These are phyloP conservation scores for Botrytis byssoidea DNA, from an alignment of 2,329 filamentous ascomycete species.

Conservation along the genomic window DNA sequence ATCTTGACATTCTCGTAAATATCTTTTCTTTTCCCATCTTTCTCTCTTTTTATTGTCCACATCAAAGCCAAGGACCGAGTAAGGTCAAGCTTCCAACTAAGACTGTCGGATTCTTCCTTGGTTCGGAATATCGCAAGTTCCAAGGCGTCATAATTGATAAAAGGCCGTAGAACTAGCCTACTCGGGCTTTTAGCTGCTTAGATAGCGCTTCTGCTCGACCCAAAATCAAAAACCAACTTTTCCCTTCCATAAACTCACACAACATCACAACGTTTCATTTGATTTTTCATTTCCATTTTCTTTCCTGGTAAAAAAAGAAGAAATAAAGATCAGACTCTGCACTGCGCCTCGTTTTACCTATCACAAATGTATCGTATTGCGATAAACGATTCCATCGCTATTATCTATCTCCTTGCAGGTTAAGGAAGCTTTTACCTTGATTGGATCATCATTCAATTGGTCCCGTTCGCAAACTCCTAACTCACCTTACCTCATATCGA, in stretches of 20 bases:
- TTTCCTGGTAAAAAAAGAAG: neutral
- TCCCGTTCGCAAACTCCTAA: neutral
- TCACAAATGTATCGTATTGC: constrained; percentile 10
- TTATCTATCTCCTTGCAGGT: constrained; percentile 15
- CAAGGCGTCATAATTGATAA: neutral
- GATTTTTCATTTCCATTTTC: neutral
- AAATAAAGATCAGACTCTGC: neutral
- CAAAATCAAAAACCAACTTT: neutral
- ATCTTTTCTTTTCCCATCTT: neutral
- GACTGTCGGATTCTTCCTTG: neutral
- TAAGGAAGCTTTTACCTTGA: neutral
- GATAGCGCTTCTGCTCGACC: neutral
- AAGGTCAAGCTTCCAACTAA: neutral
- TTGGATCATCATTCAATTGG: neutral
- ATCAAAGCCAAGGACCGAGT: neutral
- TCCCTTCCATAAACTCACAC: neutral
- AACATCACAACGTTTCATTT: neutral
- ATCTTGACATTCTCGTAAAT: neutral
- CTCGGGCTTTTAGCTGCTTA: neutral
- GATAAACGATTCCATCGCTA: neutral
- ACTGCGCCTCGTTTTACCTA: neutral
- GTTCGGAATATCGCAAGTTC: neutral
- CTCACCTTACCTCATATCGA: neutral
- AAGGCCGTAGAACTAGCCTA: neutral
- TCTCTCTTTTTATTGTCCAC: neutral